Conservation (phyloP, 1,284 basidiomycete genomes). For the Cutaneotrichosporon sp. region DNA sequence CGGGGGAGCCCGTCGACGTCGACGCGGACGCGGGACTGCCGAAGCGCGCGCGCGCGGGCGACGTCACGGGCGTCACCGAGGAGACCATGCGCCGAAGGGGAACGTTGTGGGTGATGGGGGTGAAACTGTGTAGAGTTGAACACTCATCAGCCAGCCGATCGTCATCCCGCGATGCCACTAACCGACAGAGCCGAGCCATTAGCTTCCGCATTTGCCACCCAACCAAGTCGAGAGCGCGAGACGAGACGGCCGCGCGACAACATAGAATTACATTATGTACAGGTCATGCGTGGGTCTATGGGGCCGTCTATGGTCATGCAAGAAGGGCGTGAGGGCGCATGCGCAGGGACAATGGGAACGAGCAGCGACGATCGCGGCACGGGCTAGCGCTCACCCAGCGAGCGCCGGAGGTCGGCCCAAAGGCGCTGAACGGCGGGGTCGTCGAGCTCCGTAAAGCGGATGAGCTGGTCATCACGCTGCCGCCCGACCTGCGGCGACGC, state of each 20-base stretch:
- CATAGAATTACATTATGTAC: conserved; percentile 2
- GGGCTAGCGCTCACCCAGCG: conserved; percentile 23
- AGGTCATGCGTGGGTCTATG: not conserved
- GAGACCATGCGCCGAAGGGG: not conserved
- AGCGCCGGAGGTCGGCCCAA: conserved; percentile 25
- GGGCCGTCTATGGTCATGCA: not conserved
- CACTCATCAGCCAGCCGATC: not conserved
- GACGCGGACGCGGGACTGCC: not conserved
- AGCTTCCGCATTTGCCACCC: not conserved
- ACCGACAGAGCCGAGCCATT: not conserved
- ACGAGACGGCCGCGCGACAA: not conserved
- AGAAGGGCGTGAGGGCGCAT: not conserved
- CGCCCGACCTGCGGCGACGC: conserved; percentile 3
- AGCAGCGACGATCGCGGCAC: too few relatives aligned
- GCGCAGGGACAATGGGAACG: too few relatives aligned
- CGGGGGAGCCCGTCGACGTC: not conserved
- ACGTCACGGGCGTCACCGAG: conserved; percentile 7
- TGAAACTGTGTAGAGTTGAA: not conserved
- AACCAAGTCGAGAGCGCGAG: not conserved
- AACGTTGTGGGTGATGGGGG: not conserved
- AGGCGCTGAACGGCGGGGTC: conserved; percentile 16
- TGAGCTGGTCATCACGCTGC: conserved; percentile 12
- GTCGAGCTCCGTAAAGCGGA: conserved; percentile 26
- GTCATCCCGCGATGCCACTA: not conserved
- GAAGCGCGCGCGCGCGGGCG: conserved; percentile 2